phyloP scores from a whole-genome alignment of 2,329 filamentous ascomycete species.

The Alternaria triticina region DNA sequence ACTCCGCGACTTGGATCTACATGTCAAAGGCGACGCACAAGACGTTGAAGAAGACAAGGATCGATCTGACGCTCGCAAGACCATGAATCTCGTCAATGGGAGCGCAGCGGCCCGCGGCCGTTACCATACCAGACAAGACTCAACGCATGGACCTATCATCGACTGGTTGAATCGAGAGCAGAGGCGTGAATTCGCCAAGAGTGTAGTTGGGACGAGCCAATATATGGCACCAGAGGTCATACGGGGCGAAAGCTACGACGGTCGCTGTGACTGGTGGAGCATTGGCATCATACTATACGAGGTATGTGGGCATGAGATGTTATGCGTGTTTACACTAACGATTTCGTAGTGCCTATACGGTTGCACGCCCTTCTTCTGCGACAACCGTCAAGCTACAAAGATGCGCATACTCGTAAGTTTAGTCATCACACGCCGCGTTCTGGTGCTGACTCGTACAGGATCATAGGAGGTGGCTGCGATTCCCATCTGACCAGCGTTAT shows the following conservation, averaged over 20 bases:
- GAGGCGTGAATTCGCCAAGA: slow-evolving; percentile 76
- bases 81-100: slow-evolving; percentile 49
- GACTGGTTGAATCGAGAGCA: slow-evolving; percentile 54
- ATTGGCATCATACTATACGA: slow-evolving; percentile 93
- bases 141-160: slow-evolving; percentile 39
- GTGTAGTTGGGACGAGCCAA: slow-evolving; percentile 92
- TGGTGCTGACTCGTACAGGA: slow-evolving; percentile 57
- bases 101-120: slow-evolving; percentile 18
- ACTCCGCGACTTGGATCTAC: slow-evolving; percentile 75
- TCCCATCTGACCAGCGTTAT: slow-evolving; percentile 65
- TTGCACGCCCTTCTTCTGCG: slow-evolving; percentile 85
- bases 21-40: slow-evolving; percentile 73
- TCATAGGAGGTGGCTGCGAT: slow-evolving; percentile 72
- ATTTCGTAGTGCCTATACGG: slow-evolving; percentile 76
- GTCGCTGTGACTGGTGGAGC: slow-evolving; percentile 96
- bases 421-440: background rate
- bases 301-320: slow-evolving; percentile 44
- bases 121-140: slow-evolving; percentile 29
- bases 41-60: slow-evolving; percentile 64
- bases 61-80: slow-evolving; percentile 60
- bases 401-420: slow-evolving; percentile 75
- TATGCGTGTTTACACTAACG: background rate
- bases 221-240: slow-evolving; percentile 99
- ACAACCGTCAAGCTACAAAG: slow-evolving; percentile 84
- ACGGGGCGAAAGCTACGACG: slow-evolving; percentile 81